phyloP scores from a whole-genome alignment of 2,329 filamentous ascomycete genomes.

The Aspergillus proliferans region DNA sequence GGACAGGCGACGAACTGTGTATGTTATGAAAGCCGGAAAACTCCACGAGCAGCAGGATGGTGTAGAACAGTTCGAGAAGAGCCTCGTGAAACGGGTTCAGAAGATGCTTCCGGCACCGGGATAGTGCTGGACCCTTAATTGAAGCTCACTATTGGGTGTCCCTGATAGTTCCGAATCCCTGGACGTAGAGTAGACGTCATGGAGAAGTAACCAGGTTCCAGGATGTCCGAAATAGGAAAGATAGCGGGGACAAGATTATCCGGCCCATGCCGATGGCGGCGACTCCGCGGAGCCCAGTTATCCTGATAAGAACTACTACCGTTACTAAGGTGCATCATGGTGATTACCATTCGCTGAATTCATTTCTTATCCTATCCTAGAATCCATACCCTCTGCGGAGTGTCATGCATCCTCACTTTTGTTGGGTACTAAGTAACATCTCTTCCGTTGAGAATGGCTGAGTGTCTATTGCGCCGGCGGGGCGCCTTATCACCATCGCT shows the following conservation, averaged over 20 bases:
- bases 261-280: not conserved
- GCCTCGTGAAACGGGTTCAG: constrained; percentile 54
- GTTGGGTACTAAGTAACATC: not conserved
- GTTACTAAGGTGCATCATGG: not conserved
- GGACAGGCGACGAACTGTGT: constrained; percentile 51
- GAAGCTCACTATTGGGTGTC: no score
- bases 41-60: constrained; percentile 53
- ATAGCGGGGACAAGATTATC: not conserved
- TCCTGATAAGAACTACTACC: not conserved
- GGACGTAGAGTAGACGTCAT: no score
- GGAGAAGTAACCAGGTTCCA: no score
- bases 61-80: constrained; percentile 59
- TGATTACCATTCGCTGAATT: not conserved
- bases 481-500: not conserved
- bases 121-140: not conserved
- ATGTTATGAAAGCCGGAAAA: constrained; percentile 54
- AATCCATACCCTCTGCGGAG: not conserved
- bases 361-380: not conserved
- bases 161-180: no score
- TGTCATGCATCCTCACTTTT: not conserved
- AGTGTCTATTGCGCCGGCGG: not conserved
- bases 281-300: not conserved
- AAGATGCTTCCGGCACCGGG: constrained; percentile 32
- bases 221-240: no score
- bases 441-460: constrained; percentile 1